Conservation (phyloP, 805 yeast genomes). For the Teunomyces barrocoloradensis region DNA sequence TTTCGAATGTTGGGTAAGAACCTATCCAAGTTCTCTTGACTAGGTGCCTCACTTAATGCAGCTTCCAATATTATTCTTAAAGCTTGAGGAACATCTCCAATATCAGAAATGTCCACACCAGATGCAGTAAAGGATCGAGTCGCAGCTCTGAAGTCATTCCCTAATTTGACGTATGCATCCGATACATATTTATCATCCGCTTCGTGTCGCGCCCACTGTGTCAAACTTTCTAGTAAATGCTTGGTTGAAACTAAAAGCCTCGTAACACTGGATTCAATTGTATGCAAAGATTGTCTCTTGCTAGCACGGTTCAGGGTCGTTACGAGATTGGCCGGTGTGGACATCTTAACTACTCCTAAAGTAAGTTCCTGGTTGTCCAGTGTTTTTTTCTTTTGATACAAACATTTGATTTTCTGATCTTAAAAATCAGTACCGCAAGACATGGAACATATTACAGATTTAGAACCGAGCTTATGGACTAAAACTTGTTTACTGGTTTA, state of each 20-base stretch:
- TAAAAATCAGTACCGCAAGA: conserved; percentile 2
- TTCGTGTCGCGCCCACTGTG: conserved; percentile 84
- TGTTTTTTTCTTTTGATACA: background rate
- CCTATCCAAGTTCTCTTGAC: conserved; percentile 74
- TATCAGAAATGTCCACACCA: conserved; percentile 76
- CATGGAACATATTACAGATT: background rate
- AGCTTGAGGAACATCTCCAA: conserved; percentile 88
- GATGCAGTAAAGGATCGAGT: conserved; percentile 74
- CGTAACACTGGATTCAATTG: conserved; percentile 77
- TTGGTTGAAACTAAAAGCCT: conserved; percentile 83
- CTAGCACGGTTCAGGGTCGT: conserved; percentile 7
- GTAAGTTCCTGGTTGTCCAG: background rate
- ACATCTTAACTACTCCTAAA: conserved; percentile 6
- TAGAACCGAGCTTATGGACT: background rate
- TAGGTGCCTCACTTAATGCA: conserved; percentile 80
- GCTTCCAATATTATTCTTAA: conserved; percentile 78
- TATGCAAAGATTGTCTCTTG: conserved; percentile 29
- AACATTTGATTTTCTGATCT: background rate
- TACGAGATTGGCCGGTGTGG: conserved; percentile 4
- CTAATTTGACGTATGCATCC: conserved; percentile 85
- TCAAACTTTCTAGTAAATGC: conserved; percentile 77
- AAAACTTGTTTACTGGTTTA: background rate
- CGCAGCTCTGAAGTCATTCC: conserved; percentile 88
- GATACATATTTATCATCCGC: conserved; percentile 84
- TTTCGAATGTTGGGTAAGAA: conserved; percentile 83